Evolutionary conservation across 2,329 filamentous ascomycete genomes (phyloP).

Genomic region (Claviceps capensis): DNA sequence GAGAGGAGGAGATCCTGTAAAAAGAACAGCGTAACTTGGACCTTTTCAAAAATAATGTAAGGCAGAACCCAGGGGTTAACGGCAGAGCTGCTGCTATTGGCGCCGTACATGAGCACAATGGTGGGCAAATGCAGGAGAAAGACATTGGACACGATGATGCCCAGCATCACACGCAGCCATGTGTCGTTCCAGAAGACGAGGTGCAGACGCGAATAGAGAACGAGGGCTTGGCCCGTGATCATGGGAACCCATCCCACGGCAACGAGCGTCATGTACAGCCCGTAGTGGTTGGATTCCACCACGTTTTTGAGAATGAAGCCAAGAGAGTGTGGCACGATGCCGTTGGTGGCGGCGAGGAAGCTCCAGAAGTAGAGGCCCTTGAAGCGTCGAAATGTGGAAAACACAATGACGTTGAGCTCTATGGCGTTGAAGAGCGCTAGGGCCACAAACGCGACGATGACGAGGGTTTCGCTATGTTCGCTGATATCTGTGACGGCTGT

Average conservation of each 20-base stretch:
- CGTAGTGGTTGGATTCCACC: conserved; percentile 8
- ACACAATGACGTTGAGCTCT: conserved; percentile 19
- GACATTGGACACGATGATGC: conserved; percentile 42
- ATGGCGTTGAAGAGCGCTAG: conserved; percentile 16
- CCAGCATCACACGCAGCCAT: conserved; percentile 33
- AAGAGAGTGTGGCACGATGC: conserved; percentile 22
- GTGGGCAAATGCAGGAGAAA: conserved; percentile 40
- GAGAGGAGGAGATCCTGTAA: conserved; percentile 40
- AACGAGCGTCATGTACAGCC: conserved; percentile 10
- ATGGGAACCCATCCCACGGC: conserved; percentile 24
- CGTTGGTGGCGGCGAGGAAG: conserved; percentile 18
- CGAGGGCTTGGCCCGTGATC: conserved; percentile 45
- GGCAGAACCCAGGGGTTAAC: conserved; percentile 6
- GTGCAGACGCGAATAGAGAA: conserved; percentile 48
- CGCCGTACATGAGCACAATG: conserved; percentile 40
- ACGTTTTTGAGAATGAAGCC: conserved; percentile 32
- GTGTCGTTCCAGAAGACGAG: conserved; percentile 37
- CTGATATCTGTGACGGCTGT: not conserved
- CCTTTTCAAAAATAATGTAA: conserved; percentile 33
- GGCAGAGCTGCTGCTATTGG: conserved; percentile 19
- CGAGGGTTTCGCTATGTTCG: not conserved
- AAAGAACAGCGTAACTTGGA: conserved; percentile 40
- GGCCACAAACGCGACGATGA: conserved; percentile 3
- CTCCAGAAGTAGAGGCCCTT: conserved; percentile 25
- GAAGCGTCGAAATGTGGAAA: conserved; percentile 17